A percentile compares a stretch with the other conserved stretches of the same genome.
Evolutionary conservation across 1,284 basidiomycete species (phyloP).

Genomic region (Chiua sp.): DNA sequence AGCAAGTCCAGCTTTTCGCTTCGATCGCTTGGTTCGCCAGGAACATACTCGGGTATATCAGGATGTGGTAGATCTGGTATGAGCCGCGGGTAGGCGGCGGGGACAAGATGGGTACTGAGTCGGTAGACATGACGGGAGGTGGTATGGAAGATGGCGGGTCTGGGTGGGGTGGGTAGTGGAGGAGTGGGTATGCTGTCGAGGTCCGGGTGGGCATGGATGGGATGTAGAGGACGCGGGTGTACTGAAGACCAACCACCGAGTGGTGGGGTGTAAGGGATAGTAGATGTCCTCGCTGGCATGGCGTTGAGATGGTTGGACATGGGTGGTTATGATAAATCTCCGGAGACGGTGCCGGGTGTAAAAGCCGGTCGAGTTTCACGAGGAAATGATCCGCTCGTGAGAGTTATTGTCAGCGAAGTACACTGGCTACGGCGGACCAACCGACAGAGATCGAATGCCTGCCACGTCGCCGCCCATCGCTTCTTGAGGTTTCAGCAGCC

Average conservation of each 20-base stretch:
- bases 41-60: slow-evolving; percentile 21
- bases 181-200: slow-evolving; percentile 14
- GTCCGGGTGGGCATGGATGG: slow-evolving; percentile 10
- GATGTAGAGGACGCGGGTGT: slow-evolving; percentile 24
- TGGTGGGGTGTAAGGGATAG: slow-evolving; percentile 27
- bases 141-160: slow-evolving; percentile 26
- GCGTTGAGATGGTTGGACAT: not conserved
- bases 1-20: slow-evolving; percentile 25
- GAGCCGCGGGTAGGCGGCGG: slow-evolving; percentile 69
- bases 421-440: too few relatives aligned
- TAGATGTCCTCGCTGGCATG: slow-evolving; percentile 12
- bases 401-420: not conserved
- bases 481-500: too few relatives aligned
- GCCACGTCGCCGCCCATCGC: too few relatives aligned
- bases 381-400: not conserved
- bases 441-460: too few relatives aligned
- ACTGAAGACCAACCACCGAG: slow-evolving; percentile 22
- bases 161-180: slow-evolving; percentile 22
- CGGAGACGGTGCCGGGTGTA: too few relatives aligned
- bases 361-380: not conserved
- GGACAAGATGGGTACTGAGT: slow-evolving; percentile 73
- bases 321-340: too few relatives aligned
- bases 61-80: slow-evolving; percentile 52
- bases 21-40: slow-evolving; percentile 36
- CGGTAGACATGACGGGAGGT: slow-evolving; percentile 37